phyloP scores from a whole-genome alignment of 768 basidiomycete species.

The Brasilioporus rufonigricans region DNA sequence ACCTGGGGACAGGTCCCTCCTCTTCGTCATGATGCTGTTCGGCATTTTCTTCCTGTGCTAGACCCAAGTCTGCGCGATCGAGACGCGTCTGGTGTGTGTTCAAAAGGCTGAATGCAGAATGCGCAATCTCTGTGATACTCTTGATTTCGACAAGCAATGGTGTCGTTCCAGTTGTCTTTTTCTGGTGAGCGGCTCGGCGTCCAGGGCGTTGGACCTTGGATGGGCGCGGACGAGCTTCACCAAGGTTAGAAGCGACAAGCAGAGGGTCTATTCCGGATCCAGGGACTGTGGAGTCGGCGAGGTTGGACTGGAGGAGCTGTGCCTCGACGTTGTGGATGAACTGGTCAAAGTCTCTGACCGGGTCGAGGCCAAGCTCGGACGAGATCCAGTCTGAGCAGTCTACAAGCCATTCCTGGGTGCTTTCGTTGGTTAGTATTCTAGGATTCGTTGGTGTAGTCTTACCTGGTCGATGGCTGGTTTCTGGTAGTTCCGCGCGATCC shows the following conservation, averaged over 20 bases:
- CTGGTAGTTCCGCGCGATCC: slow-evolving; percentile 55
- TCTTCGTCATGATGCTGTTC: slow-evolving; percentile 52
- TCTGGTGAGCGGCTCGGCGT: slow-evolving; percentile 10
- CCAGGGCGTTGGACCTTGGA: not conserved
- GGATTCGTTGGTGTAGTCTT: slow-evolving; percentile 11
- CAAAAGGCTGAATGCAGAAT: slow-evolving; percentile 78
- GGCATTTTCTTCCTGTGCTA: slow-evolving; percentile 37
- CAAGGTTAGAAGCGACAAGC: slow-evolving; percentile 14
- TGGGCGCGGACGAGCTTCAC: slow-evolving; percentile 4
- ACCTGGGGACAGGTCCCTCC: slow-evolving; percentile 77
- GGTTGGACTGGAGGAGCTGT: slow-evolving; percentile 72
- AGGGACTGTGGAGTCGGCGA: slow-evolving; percentile 66
- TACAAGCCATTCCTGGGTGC: slow-evolving; percentile 69
- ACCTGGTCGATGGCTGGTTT: slow-evolving; percentile 65
- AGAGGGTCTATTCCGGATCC: slow-evolving; percentile 58
- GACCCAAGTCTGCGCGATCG: slow-evolving; percentile 51
- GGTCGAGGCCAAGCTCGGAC: slow-evolving; percentile 45
- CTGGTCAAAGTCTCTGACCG: slow-evolving; percentile 44
- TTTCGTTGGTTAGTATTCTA: not conserved
- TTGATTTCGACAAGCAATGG: slow-evolving; percentile 75
- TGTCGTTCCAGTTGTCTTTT: slow-evolving; percentile 30
- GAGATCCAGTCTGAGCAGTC: slow-evolving; percentile 68
- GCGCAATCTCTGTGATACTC: slow-evolving; percentile 79
- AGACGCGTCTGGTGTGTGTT: slow-evolving; percentile 65
- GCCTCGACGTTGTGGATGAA: slow-evolving; percentile 55